Conservation (phyloP, 2,329 filamentous ascomycete genomes). For the Thyridium curvatum region DNA sequence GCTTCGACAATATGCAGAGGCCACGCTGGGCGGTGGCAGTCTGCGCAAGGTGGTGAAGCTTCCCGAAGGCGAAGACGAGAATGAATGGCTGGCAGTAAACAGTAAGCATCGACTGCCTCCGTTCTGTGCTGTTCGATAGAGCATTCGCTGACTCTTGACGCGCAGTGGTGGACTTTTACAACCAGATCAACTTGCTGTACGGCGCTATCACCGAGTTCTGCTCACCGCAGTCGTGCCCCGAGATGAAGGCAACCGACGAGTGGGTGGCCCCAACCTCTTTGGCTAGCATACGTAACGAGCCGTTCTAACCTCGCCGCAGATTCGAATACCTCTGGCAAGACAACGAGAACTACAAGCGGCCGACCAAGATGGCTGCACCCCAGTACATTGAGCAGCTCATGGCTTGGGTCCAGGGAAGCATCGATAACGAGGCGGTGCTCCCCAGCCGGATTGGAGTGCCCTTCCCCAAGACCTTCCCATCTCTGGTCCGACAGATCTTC, state of each 20-base stretch:
- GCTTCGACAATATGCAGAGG: constrained; percentile 95
- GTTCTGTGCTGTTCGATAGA: not conserved
- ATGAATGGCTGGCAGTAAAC: constrained; percentile 98
- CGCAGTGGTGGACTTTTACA: constrained; percentile 98
- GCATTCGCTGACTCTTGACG: constrained; percentile 15
- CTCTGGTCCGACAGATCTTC: constrained; percentile 90
- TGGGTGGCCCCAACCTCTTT: constrained; percentile 33
- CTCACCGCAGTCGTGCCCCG: constrained; percentile 91
- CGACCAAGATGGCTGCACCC: constrained; percentile 95
- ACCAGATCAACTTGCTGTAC: constrained; percentile 98
- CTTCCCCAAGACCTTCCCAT: constrained; percentile 87
- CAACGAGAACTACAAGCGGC: constrained; percentile 84
- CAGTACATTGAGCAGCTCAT: constrained; percentile 98
- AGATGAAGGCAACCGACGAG: constrained; percentile 99
- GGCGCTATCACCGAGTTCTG: constrained; percentile 99
- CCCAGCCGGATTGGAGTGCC: constrained; percentile 93
- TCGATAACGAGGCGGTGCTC: constrained; percentile 92
- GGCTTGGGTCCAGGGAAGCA: constrained; percentile 90
- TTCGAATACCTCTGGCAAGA: constrained; percentile 99
- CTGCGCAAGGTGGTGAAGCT: constrained; percentile 94
- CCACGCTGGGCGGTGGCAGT: constrained; percentile 90
- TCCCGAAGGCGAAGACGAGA: constrained; percentile 93
- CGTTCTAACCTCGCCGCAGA: constrained; percentile 33
- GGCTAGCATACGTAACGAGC: not conserved
- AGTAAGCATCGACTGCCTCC: constrained; percentile 46